Percentiles rank a stretch among this genome's conserved stretches.
phyloP scores from a whole-genome alignment of 768 basidiomycete species.

The Multifurca ochricompacta region DNA sequence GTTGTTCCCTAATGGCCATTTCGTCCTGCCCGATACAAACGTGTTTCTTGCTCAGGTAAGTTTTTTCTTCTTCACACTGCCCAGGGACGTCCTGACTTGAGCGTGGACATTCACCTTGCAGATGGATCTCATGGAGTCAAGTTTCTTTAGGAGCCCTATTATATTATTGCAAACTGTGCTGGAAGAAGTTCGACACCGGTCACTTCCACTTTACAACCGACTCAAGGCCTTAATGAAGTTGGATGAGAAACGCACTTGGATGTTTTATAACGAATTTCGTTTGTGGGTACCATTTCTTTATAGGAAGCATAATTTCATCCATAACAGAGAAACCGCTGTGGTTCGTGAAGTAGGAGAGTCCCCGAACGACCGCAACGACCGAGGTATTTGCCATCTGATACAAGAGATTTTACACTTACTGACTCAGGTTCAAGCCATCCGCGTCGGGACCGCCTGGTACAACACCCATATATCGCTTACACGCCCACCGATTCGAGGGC shows the following conservation, averaged over 20 bases:
- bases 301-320: not conserved
- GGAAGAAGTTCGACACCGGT: constrained; percentile 93
- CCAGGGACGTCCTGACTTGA: not conserved
- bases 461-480: constrained; percentile 55
- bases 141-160: constrained; percentile 66
- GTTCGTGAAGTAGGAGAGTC: constrained; percentile 70
- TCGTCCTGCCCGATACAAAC: constrained; percentile 90
- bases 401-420: not conserved
- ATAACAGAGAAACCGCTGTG: constrained; percentile 66
- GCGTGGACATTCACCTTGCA: constrained; percentile 26
- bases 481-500: constrained; percentile 45
- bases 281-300: constrained; percentile 42
- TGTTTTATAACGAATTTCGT: constrained; percentile 83
- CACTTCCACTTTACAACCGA: constrained; percentile 86
- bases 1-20: constrained; percentile 60
- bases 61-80: not conserved
- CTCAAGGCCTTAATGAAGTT: constrained; percentile 76
- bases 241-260: constrained; percentile 80
- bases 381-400: constrained; percentile 44
- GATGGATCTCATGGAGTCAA: constrained; percentile 92
- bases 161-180: constrained; percentile 92
- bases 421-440: constrained; percentile 55
- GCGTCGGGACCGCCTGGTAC: constrained; percentile 86
- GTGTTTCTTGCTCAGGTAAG: constrained; percentile 90
- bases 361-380: constrained; percentile 91